Conservation (phyloP, 176 grass and related monocot species). For the Triticum turgidum region DNA sequence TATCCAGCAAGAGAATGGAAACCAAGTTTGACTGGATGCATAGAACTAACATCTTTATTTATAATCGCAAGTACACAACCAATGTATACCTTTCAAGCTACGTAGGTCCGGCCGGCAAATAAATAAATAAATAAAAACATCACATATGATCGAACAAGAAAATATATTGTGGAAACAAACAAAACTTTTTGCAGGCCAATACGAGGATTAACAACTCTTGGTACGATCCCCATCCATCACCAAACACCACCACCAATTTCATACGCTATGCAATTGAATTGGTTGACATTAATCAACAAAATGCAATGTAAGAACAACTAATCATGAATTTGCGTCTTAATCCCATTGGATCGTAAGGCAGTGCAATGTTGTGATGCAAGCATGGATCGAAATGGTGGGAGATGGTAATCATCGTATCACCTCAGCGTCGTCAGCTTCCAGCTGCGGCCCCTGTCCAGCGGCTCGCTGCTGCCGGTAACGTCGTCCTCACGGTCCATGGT, state of each 20-base stretch:
- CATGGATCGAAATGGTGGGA: not conserved
- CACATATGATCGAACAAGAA: not conserved
- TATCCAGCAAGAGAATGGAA: not conserved
- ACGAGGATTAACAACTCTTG: conserved; percentile 28
- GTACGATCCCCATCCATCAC: conserved; percentile 15
- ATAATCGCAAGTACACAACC: not conserved
- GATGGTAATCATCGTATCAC: not conserved
- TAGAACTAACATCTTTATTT: not conserved
- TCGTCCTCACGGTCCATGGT: conserved; percentile 25
- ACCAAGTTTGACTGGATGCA: not conserved
- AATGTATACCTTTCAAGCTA: not conserved
- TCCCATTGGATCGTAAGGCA: not conserved
- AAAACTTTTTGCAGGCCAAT: conserved; percentile 45
- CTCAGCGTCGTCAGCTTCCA: conserved; percentile 40
- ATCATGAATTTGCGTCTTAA: conserved; percentile 2
- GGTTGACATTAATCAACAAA: conserved; percentile 6
- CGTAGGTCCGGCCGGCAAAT: not conserved
- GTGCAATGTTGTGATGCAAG: not conserved
- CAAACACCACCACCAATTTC: not conserved
- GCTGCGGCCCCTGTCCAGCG: conserved; percentile 41
- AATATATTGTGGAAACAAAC: conserved; percentile 18
- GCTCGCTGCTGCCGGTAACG: conserved; percentile 46
- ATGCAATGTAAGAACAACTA: not conserved
- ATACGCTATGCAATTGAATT: not conserved
- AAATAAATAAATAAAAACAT: not conserved